Conservation (phyloP, 257 asterid species). For the Ilex asprella region DNA sequence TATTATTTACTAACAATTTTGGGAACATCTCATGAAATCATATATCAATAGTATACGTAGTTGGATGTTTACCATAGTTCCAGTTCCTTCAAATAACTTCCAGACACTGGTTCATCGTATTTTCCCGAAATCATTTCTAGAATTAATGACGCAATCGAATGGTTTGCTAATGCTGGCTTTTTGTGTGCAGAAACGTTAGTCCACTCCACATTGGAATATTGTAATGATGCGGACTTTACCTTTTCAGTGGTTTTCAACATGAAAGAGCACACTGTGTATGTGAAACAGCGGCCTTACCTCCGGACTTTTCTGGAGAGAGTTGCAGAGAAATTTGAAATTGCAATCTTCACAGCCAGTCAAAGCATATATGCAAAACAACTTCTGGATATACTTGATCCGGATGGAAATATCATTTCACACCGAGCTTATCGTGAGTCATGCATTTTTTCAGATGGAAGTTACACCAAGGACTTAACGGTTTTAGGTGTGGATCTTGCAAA, state of each 20-base stretch:
- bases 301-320: slow-evolving; percentile 68
- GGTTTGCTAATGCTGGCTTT: slow-evolving; percentile 13
- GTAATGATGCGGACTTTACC: slow-evolving; percentile 82
- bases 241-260: slow-evolving; percentile 77
- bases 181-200: slow-evolving; percentile 83
- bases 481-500: slow-evolving; percentile 88
- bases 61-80: not conserved
- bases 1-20: not conserved
- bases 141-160: slow-evolving; percentile 6
- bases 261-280: slow-evolving; percentile 85
- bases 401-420: slow-evolving; percentile 62
- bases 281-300: slow-evolving; percentile 84
- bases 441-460: slow-evolving; percentile 64
- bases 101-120: not conserved
- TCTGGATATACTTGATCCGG: slow-evolving; percentile 87
- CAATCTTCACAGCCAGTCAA: slow-evolving; percentile 95
- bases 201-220: slow-evolving; percentile 77
- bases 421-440: slow-evolving; percentile 97
- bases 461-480: slow-evolving; percentile 79
- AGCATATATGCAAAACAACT: slow-evolving; percentile 87
- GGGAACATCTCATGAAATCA: too few relatives aligned
- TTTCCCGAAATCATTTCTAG: not conserved
- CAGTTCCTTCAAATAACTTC: too few relatives aligned
- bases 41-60: not conserved
- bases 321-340: slow-evolving; percentile 75